Conservation (phyloP, 306 rosid species). For the Quercus engelmannii region DNA sequence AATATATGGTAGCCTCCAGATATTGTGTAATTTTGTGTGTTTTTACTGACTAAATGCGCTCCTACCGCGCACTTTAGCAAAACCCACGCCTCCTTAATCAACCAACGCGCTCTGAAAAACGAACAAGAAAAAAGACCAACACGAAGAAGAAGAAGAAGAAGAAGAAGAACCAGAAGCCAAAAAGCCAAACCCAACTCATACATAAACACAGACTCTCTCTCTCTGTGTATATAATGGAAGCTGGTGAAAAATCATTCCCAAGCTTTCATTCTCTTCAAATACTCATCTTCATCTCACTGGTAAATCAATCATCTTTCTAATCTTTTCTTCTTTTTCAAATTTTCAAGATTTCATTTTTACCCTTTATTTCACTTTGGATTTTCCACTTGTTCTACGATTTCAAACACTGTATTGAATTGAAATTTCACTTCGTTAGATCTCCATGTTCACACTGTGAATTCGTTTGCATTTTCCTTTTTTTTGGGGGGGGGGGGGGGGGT, state of each 20-base stretch:
- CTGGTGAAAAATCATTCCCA: not conserved
- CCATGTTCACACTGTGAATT: not conserved
- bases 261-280: conserved; percentile 11
- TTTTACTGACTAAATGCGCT: too few relatives aligned
- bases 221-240: not conserved
- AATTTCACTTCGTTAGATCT: too few relatives aligned
- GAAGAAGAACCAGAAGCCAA: too few relatives aligned
- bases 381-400: not conserved
- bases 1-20: too few relatives aligned
- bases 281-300: conserved; percentile 41
- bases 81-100: too few relatives aligned
- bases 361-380: not conserved
- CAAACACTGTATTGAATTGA: not conserved
- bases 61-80: too few relatives aligned
- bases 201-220: not conserved
- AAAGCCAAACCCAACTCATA: not conserved
- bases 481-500: conserved; percentile 10
- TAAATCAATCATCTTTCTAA: conserved; percentile 18
- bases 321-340: too few relatives aligned
- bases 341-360: too few relatives aligned
- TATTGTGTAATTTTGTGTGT: too few relatives aligned
- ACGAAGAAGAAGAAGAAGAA: too few relatives aligned
- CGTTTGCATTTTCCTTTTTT: not conserved
- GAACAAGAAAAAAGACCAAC: too few relatives aligned
- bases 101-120: too few relatives aligned